Conservation (phyloP, 192 early-diverging fungal genomes). For the Chytriomyces hyalinus region DNA sequence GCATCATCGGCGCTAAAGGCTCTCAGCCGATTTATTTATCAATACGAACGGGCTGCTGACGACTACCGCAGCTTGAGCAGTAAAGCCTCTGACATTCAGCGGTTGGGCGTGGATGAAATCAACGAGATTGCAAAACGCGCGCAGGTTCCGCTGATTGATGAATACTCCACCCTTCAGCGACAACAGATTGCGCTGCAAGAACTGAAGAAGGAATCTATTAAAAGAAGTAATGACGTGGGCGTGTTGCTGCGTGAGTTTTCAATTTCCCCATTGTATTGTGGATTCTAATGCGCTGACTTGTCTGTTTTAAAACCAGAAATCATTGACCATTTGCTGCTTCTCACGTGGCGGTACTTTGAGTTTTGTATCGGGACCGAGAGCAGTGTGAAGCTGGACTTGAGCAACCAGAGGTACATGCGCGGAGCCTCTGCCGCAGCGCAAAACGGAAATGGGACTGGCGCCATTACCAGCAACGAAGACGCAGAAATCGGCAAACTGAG, state of each 20-base stretch:
- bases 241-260: constrained; percentile 29
- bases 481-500: not conserved
- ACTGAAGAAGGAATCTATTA: constrained; percentile 47
- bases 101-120: constrained; percentile 56
- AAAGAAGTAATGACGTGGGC: constrained; percentile 43
- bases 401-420: constrained; percentile 12
- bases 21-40: constrained; percentile 40
- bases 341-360: constrained; percentile 30
- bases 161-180: constrained; percentile 48
- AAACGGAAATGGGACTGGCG: not conserved
- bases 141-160: constrained; percentile 41
- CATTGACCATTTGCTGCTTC: constrained; percentile 11
- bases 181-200: constrained; percentile 56
- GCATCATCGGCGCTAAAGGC: constrained; percentile 40
- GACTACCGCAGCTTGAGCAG: constrained; percentile 35
- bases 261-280: not conserved
- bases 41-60: constrained; percentile 31
- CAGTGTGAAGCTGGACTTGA: not conserved
- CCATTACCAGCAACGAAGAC: not conserved
- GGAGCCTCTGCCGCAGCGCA: not conserved
- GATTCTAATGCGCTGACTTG: not conserved
- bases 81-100: constrained; percentile 50
- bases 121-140: constrained; percentile 47
- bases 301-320: constrained; percentile 2
- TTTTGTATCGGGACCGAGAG: constrained; percentile 6